These are phyloP conservation scores for Laburnicola sp. DNA, from an alignment of 2,329 filamentous ascomycete genomes.

Conservation along the genomic window DNA sequence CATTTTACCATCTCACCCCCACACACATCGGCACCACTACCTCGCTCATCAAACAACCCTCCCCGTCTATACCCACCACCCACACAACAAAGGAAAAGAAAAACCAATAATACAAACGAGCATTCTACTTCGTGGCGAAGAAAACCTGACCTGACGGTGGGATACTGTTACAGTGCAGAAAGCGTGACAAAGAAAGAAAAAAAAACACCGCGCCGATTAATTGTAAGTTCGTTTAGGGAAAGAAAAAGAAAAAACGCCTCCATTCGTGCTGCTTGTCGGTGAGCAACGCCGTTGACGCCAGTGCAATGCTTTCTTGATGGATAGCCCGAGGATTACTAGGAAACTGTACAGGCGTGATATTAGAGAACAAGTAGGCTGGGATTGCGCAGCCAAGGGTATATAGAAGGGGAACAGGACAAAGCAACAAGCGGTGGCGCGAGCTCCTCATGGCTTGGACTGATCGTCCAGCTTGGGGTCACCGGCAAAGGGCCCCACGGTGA, in stretches of 20 bases:
- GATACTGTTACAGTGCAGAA: too few species aligned
- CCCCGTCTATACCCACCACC: too few species aligned
- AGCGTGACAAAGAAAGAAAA: too few species aligned
- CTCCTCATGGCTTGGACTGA: conserved; percentile 18
- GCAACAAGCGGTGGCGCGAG: too few species aligned
- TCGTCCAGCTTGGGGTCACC: conserved; percentile 43
- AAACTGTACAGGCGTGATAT: conserved; percentile 4
- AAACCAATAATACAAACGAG: conserved; percentile 10
- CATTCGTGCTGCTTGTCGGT: conserved; percentile 1
- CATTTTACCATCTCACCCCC: too few species aligned
- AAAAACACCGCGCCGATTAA: too few species aligned
- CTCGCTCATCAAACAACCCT: too few species aligned
- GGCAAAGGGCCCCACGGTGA: conserved; percentile 48
- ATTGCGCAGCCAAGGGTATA: conserved; percentile 3
- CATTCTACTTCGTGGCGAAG: not conserved
- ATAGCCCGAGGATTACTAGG: conserved; percentile 1
- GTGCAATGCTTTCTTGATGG: conserved; percentile 15
- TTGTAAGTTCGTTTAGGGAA: not conserved
- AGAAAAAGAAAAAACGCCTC: not conserved
- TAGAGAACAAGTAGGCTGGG: not conserved
- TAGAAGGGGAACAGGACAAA: too few species aligned
- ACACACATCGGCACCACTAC: too few species aligned
- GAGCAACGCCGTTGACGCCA: conserved; percentile 14
- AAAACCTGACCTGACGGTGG: too few species aligned
- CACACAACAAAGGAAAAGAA: too few species aligned